Evolutionary conservation across 2,329 filamentous ascomycete species (phyloP).

Genomic region (Fusarium anthophilum): DNA sequence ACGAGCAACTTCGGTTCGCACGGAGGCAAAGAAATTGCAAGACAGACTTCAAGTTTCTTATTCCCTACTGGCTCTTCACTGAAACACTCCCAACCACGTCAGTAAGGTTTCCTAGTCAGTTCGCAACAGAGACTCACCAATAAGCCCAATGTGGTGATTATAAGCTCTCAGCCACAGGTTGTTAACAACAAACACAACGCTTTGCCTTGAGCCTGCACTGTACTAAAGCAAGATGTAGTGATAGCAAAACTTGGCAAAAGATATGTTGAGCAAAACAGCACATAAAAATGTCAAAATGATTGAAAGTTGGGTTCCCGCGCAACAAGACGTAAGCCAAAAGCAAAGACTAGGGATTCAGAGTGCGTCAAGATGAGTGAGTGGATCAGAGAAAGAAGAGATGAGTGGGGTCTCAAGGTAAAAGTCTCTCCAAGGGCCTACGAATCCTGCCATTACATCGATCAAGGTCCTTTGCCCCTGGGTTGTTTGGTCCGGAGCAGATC

Average conservation of each 20-base stretch:
- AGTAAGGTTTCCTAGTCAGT: accelerated
- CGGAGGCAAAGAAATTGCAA: not conserved
- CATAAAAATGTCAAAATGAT: accelerated
- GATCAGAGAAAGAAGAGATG: not conserved
- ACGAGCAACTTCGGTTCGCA: accelerated
- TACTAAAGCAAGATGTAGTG: accelerated
- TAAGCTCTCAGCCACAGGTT: not conserved
- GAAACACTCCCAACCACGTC: accelerated
- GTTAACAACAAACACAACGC: not conserved
- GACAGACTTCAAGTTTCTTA: accelerated
- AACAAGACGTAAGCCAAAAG: not conserved
- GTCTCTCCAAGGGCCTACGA: not conserved
- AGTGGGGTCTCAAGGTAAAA: not conserved
- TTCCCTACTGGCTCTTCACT: accelerated
- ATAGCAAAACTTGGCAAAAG: accelerated
- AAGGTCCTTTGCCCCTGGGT: too few species aligned
- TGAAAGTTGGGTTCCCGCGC: accelerated
- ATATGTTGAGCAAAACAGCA: accelerated
- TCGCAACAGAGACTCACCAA: not conserved
- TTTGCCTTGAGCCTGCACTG: not conserved
- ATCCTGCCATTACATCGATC: not conserved
- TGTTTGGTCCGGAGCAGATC: not conserved
- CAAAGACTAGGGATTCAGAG: not conserved
- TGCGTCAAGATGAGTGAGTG: not conserved
- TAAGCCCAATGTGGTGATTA: not conserved